Evolutionary conservation across 2,329 filamentous ascomycete genomes (phyloP), one percentile per base, ranked within the genome.

Genomic region (Bipolaris gigantea): DNA sequence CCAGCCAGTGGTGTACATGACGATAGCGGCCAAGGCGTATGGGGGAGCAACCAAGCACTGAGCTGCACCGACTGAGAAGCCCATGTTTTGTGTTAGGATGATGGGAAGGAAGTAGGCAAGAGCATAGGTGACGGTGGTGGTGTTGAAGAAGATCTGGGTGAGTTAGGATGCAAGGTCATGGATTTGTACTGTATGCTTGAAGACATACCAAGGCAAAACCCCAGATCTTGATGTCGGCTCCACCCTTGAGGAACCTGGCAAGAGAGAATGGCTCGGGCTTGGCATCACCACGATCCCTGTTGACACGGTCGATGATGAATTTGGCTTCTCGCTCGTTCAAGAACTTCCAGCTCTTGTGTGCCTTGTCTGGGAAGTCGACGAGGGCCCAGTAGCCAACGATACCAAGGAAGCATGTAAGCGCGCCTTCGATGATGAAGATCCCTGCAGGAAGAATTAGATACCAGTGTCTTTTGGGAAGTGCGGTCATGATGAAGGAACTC

Each of bases 31-130:
- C 6, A 75, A 61, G 1, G 67, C 70, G 46, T 73, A 75, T 0
- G 73, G 72, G 2, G 73, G 73, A 0, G 89, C 88, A 4, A 87
- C 81, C 4, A 92, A 83, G 67, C 88, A 90, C 73, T 91, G 88
- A 0, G 88, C 79, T 44, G 78, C 77, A 7, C 80, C 86, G 5
- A 87, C 78, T 42, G 73, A 78, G 77, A 90, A 92, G 13, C 83
- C 82, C 78, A 92, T 83, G 16, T 81, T 80, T 21, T 75, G 60
- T 8, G 69, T 67, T 5, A 95, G 83, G 63, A 94, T 89, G 65
- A 92, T 84, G 6, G 90, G 89, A 4, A 92, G 75, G 68, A 92
- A 93, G 73, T 89, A 93, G 2, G 89, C 87, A 8, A 94, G 82
- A 0, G 89, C 85, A 70, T 94, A 94, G 1, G 82, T 82, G 46